Conservation (phyloP, 257 asterid species). For the Euphrasia confusa region DNA sequence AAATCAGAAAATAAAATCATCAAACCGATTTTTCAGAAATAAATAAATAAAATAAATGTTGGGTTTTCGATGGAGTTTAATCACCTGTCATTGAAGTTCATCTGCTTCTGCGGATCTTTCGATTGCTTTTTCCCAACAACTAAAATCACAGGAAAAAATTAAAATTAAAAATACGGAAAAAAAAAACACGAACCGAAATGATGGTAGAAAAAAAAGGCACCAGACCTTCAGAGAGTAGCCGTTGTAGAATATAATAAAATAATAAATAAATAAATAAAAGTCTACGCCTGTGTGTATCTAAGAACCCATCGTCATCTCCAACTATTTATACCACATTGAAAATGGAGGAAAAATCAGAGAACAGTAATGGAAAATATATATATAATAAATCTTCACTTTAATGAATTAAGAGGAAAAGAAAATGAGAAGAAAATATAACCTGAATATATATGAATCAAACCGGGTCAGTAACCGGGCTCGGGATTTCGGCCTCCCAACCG, state of each 20-base stretch:
- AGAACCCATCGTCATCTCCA: constrained; percentile 15
- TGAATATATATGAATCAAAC: constrained; percentile 19
- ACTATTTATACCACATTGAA: constrained; percentile 2
- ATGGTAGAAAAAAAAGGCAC: background rate
- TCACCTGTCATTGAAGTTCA: constrained; percentile 53
- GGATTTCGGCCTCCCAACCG: background rate
- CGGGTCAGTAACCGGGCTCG: constrained; percentile 30
- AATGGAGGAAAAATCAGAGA: constrained; percentile 10
- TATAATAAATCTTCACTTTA: constrained; percentile 6
- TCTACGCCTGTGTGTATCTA: background rate
- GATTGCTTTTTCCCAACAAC: constrained; percentile 16
- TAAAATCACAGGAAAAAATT: constrained; percentile 4
- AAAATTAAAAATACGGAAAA: background rate
- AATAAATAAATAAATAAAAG: background rate
- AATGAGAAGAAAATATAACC: background rate
- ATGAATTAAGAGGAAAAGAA: background rate
- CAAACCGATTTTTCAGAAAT: background rate
- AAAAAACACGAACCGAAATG: background rate
- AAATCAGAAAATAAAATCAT: constrained; percentile 3
- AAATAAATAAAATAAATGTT: constrained; percentile 7
- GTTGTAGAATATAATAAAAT: constrained; percentile 22
- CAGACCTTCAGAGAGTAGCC: constrained; percentile 27
- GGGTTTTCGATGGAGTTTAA: constrained; percentile 17
- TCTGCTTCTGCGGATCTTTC: constrained; percentile 20
- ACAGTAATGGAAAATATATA: constrained; percentile 12